Base-by-base conservation (phyloP, 2,329 filamentous ascomycete genomes). In the Chaetomium globosum region DNA sequence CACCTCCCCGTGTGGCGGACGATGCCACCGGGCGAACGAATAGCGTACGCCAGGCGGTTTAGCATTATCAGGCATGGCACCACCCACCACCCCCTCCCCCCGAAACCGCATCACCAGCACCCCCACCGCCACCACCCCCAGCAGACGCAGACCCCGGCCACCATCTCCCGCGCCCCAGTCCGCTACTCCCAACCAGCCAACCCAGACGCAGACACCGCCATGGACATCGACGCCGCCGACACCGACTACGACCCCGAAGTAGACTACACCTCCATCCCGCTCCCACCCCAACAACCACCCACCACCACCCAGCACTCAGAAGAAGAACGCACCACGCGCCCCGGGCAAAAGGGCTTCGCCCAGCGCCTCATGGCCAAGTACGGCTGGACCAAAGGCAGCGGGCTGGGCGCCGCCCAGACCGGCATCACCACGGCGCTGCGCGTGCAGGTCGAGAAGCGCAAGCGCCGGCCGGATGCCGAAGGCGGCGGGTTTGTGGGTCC, bases 301-400 rank as follows among this genome's bases (percentile, higher is more conserved):
- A 73, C 52, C 78, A 81, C 67, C 76, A 30, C 33, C 57, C 36
- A 16, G 23, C 46, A 36, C 26, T 28, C 7, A 9, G 39, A 33
- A 59, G 10, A 6, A 21, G 26, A 51, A 12, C 85, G 86, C 46
- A 89, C 88, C 51, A 85, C 81, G 64, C 87, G 88, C 2, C 92
- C 93, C 0, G 92, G 92, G 19, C 91, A 96, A 76, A 85, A 88
- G 69, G 91, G 89, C 59, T 97, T 97, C 76, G 95, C 92, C 0
- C 87, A 93, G 70, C 89, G 93, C 39, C 85, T 98, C 63, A 92
- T 99, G 87, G 85, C 87, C 67, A 98, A 97, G 75, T 95, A 97
- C 78, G 95, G 95, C 63, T 98, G 93, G 91, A 89, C 88, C 43
- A 89, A 93, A 73, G 95, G 95, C 28, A 85, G 89, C 68, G 95